Base-by-base conservation (phyloP, 805 yeast genomes). In the Yarrowia alimentaria region DNA sequence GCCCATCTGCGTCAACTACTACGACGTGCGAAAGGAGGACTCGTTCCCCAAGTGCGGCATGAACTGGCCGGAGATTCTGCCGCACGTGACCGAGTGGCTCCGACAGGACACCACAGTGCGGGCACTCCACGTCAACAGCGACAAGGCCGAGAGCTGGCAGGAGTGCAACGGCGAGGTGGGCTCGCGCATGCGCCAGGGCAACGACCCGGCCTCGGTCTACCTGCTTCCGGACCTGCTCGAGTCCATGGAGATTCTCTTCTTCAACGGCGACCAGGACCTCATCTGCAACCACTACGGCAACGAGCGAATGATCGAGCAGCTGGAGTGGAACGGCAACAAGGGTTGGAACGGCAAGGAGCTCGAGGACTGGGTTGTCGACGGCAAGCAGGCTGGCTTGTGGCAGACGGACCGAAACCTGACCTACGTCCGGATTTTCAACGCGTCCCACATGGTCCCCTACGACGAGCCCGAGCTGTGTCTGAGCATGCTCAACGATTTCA, bases 381-480 rank as follows among this genome's bases (percentile, higher is more conserved):
- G 60, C 1, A 73, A 72, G 1, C n/a, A n/a, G n/a, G n/a, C n/a
- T n/a, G 83, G 83, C 4, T 54, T 59, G 16, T 64, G 74, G 34
- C 66, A 64, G 75, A 79, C 54, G 58, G 90, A 81, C 40, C 73
- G 86, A 56, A 86, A 87, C 61, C 70, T 91, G 60, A 83, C 96
- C 0, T 84, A 83, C 63, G 79, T 85, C 24, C 78, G 79, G 53
- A 78, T 91, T 1, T 77, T 68, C 63, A 78, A 86, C 58, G 79
- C 95, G 0, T 83, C 95, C 3, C 98, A 93, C 63, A 91, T 93
- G 98, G 93, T 89, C 19, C 95, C 98, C 1, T 82, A 77, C 57
- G 97, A 90, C 63, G 68, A 78, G 48, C 85, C 93, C 1, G 78
- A 74, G 37, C 73, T 77, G 20, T 77, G 90, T 6, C 73, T 89